phyloP scores from a whole-genome alignment of 2,329 filamentous ascomycete species.

The Microdochium bolleyi region DNA sequence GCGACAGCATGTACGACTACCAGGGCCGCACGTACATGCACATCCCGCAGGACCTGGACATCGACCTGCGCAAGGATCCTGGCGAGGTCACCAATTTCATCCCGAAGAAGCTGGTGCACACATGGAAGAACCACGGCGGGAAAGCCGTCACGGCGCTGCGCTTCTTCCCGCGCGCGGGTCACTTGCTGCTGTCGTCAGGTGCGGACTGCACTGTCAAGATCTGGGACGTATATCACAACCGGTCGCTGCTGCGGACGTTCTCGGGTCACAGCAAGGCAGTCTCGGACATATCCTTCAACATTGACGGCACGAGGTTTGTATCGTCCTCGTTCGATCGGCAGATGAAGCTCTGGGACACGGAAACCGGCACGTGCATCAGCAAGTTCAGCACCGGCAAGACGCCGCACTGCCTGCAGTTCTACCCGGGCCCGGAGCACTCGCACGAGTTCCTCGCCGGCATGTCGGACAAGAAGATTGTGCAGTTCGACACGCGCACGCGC shows the following conservation, averaged over 20 bases:
- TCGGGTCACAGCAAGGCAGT: conserved; percentile 84
- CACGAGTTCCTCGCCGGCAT: conserved; percentile 94
- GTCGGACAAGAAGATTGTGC: conserved; percentile 98
- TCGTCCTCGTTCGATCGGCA: conserved; percentile 89
- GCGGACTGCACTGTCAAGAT: conserved; percentile 89
- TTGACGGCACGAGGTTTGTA: conserved; percentile 74
- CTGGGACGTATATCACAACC: conserved; percentile 88
- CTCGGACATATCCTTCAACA: conserved; percentile 84
- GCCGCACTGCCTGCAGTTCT: conserved; percentile 90
- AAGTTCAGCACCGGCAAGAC: conserved; percentile 93
- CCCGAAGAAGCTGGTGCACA: conserved; percentile 87
- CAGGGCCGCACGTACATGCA: conserved; percentile 97
- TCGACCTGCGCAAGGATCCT: conserved; percentile 74
- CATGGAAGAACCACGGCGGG: conserved; percentile 73
- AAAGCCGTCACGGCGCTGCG: conserved; percentile 83
- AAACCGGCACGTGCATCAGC: conserved; percentile 80
- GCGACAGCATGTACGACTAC: conserved; percentile 78
- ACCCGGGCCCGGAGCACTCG: conserved; percentile 66
- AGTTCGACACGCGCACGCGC: conserved; percentile 78
- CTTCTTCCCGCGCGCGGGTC: conserved; percentile 83
- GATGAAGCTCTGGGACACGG: conserved; percentile 98
- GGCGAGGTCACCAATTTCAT: conserved; percentile 83
- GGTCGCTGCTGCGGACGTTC: conserved; percentile 85
- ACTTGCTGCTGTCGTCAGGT: conserved; percentile 81
- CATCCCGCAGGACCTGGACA: conserved; percentile 80